phyloP scores from a whole-genome alignment of 2,329 filamentous ascomycete species.

The Penicillium sp. region DNA sequence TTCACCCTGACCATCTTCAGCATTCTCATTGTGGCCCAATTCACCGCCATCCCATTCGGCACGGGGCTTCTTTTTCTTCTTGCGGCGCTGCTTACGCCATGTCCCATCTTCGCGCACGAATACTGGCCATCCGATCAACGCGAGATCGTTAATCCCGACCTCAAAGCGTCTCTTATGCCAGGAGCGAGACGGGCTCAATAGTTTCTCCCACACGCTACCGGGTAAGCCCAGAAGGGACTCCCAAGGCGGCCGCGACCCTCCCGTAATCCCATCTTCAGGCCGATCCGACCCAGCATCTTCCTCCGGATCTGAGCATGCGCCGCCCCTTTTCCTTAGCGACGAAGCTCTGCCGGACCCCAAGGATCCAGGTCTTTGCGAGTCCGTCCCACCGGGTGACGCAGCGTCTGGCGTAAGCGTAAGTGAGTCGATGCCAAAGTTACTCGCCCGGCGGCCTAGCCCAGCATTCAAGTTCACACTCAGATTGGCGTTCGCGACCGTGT shows the following conservation, averaged over 20 bases:
- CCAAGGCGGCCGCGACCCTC: constrained; percentile 43
- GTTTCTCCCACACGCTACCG: constrained; percentile 77
- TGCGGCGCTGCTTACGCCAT: constrained; percentile 71
- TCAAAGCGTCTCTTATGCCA: constrained; percentile 86
- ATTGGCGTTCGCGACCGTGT: not conserved
- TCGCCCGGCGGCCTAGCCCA: constrained; percentile 36
- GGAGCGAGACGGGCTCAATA: constrained; percentile 75
- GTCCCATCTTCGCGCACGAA: constrained; percentile 79
- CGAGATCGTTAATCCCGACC: constrained; percentile 77
- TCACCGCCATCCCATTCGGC: constrained; percentile 41
- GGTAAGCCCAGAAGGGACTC: constrained; percentile 74
- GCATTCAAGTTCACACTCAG: constrained; percentile 1
- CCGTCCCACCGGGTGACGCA: constrained; percentile 37
- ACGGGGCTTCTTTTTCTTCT: constrained; percentile 46
- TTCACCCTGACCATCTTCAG: constrained; percentile 44
- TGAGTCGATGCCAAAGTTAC: constrained; percentile 44
- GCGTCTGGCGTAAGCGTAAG: constrained; percentile 32
- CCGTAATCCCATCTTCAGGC: constrained; percentile 32
- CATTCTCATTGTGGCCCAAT: constrained; percentile 45
- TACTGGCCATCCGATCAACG: constrained; percentile 82
- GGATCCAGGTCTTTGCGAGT: constrained; percentile 42
- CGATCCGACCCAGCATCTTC: constrained; percentile 42
- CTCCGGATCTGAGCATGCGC: constrained; percentile 41
- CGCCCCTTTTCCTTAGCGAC: constrained; percentile 37
- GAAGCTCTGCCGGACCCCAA: constrained; percentile 41